Evolutionary conservation across 768 basidiomycete species (phyloP).

Genomic region (Coprinellus micaceus): DNA sequence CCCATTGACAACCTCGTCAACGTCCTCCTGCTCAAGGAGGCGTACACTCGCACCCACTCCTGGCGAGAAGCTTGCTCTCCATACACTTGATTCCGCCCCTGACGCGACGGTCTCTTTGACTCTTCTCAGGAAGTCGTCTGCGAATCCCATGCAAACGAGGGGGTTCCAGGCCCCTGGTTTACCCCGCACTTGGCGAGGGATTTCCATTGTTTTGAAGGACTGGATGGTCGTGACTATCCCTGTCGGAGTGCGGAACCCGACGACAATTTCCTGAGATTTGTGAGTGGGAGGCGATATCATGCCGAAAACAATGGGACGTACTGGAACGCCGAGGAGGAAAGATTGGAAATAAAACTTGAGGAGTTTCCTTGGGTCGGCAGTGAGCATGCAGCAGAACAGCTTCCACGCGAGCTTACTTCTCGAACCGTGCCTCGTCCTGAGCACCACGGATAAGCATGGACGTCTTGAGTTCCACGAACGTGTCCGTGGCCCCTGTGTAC

Average conservation of each 20-base stretch:
- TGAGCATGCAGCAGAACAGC: slow-evolving; percentile 5
- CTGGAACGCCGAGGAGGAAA: slow-evolving; percentile 88
- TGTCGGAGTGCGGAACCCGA: slow-evolving; percentile 81
- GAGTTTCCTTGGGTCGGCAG: slow-evolving; percentile 59
- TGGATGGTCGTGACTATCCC: slow-evolving; percentile 66
- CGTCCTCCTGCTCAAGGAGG: slow-evolving; percentile 43
- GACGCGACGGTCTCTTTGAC: slow-evolving; percentile 36
- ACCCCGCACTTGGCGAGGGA: slow-evolving; percentile 74
- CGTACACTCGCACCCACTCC: slow-evolving; percentile 50
- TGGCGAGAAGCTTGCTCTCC: slow-evolving; percentile 69
- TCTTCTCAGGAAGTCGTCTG: slow-evolving; percentile 55
- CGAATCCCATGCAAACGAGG: slow-evolving; percentile 69
- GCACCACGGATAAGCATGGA: slow-evolving; percentile 64
- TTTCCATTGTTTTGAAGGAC: slow-evolving; percentile 71
- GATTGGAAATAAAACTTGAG: slow-evolving; percentile 92
- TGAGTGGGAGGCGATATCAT: slow-evolving; percentile 10
- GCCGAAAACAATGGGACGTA: slow-evolving; percentile 31
- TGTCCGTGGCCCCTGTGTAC: slow-evolving; percentile 59
- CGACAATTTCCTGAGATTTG: slow-evolving; percentile 44
- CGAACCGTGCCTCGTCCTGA: slow-evolving; percentile 69
- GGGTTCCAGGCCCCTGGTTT: slow-evolving; percentile 80
- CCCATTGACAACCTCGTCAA: slow-evolving; percentile 56
- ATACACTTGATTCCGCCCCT: slow-evolving; percentile 40
- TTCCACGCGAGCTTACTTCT: slow-evolving; percentile 51
- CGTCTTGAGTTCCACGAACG: slow-evolving; percentile 85